phyloP scores from a whole-genome alignment of 345 rosid genomes.

The Chamaenerion angustifolium region DNA sequence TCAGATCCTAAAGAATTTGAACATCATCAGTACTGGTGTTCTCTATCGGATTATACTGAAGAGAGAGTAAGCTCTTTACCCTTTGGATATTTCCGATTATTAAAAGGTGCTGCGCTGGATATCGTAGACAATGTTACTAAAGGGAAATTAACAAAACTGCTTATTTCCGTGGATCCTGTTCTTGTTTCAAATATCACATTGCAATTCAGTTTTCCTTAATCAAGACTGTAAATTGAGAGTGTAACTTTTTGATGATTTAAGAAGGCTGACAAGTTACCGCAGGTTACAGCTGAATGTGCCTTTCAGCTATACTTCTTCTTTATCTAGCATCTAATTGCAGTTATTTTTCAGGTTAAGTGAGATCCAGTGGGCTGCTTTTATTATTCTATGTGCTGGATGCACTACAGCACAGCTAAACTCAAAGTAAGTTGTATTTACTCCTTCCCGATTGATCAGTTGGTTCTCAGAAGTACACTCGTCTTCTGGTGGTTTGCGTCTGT shows the following conservation, averaged over 20 bases:
- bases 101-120: not conserved
- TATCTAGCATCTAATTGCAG: not conserved
- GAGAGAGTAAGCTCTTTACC: constrained; percentile 44
- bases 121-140: too few species aligned
- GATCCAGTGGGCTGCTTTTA: constrained; percentile 95
- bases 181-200: too few species aligned
- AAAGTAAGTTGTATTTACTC: constrained; percentile 34
- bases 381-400: constrained; percentile 89
- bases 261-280: too few species aligned
- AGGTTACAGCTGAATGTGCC: too few species aligned
- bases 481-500: too few species aligned
- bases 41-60: constrained; percentile 82
- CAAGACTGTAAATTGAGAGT: too few species aligned
- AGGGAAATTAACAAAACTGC: too few species aligned
- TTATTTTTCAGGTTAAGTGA: constrained; percentile 61
- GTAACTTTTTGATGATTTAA: too few species aligned
- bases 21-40: constrained; percentile 90
- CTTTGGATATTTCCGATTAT: not conserved
- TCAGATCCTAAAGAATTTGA: constrained; percentile 93
- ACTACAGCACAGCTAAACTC: constrained; percentile 93
- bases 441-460: too few species aligned
- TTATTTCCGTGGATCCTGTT: too few species aligned
- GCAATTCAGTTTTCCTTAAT: too few species aligned
- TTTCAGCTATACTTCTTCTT: too few species aligned
- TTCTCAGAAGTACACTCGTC: not conserved